These are phyloP conservation scores for Fragaria ananassa DNA, from an alignment of 306 rosid species.

Conservation along the genomic window DNA sequence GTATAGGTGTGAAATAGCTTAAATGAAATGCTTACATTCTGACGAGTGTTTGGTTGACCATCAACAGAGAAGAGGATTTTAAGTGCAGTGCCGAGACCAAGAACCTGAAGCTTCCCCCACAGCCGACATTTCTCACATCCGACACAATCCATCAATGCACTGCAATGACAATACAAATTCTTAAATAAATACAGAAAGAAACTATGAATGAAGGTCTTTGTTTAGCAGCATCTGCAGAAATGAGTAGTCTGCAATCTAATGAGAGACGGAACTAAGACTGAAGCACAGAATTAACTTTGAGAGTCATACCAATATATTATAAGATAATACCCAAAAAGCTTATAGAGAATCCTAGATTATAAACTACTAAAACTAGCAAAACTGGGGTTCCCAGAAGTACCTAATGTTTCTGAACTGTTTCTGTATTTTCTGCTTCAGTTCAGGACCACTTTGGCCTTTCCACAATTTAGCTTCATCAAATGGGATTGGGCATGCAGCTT, in stretches of 20 bases:
- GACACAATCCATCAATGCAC: conserved; percentile 93
- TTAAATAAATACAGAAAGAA: background rate
- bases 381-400: conserved; percentile 32
- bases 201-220: background rate
- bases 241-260: background rate
- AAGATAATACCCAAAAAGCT: background rate
- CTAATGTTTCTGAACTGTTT: conserved; percentile 93
- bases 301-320: background rate
- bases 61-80: conserved; percentile 83
- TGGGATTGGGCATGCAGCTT: conserved; percentile 96
- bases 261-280: background rate
- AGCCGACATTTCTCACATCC: conserved; percentile 99
- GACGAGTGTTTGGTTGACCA: conserved; percentile 46
- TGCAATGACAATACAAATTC: conserved; percentile 33
- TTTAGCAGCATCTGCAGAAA: background rate
- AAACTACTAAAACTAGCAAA: conserved; percentile 2
- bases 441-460: conserved; percentile 96
- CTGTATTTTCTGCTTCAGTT: conserved; percentile 82
- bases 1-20: background rate
- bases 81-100: conserved; percentile 94
- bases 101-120: conserved; percentile 99
- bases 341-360: background rate
- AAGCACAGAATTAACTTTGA: conserved; percentile 5
- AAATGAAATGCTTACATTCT: conserved; percentile 49
- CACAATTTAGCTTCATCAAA: conserved; percentile 97